Evolutionary conservation across 352 stramenopile genomes (phyloP).

Genomic region (Globisporangium uncinulatum): DNA sequence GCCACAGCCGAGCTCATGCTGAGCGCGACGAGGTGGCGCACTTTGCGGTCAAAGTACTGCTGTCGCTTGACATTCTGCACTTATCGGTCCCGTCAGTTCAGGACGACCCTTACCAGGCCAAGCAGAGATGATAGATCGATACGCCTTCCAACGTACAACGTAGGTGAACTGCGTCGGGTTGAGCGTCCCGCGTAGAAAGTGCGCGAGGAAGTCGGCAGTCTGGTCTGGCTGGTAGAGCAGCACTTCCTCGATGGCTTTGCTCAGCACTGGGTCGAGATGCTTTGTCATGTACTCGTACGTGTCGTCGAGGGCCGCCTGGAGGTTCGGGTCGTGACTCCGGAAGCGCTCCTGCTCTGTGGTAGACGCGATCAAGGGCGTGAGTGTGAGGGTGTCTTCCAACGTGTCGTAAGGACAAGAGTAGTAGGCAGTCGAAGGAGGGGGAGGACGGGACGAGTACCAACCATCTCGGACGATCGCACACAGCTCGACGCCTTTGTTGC

Average conservation of each 20-base stretch:
- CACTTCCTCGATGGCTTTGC: conserved; percentile 54
- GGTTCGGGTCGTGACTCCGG: conserved; percentile 38
- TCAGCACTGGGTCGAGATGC: conserved; percentile 57
- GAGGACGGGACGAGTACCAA: conserved; percentile 13
- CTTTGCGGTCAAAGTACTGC: conserved; percentile 71
- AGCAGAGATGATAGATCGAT: no score
- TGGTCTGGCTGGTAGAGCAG: conserved; percentile 75
- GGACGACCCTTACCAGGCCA: not conserved
- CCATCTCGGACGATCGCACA: conserved; percentile 46
- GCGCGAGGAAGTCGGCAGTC: conserved; percentile 58
- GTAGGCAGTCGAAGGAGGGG: not conserved
- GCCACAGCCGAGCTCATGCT: conserved; percentile 57
- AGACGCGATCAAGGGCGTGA: no score
- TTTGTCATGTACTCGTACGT: conserved; percentile 73
- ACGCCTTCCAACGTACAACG: conserved; percentile 25
- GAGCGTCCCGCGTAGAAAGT: conserved; percentile 57
- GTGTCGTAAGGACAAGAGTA: not conserved
- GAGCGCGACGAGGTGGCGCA: conserved; percentile 61
- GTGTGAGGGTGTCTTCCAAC: no score
- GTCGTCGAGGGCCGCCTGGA: conserved; percentile 40
- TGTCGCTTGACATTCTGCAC: conserved; percentile 57
- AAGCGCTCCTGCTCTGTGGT: conserved; percentile 58
- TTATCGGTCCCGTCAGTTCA: no score
- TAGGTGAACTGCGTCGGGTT: conserved; percentile 75
- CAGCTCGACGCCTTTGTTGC: conserved; percentile 51